Evolutionary conservation across 768 basidiomycete genomes (phyloP).

Genomic region (Boletus rubroflammeus): DNA sequence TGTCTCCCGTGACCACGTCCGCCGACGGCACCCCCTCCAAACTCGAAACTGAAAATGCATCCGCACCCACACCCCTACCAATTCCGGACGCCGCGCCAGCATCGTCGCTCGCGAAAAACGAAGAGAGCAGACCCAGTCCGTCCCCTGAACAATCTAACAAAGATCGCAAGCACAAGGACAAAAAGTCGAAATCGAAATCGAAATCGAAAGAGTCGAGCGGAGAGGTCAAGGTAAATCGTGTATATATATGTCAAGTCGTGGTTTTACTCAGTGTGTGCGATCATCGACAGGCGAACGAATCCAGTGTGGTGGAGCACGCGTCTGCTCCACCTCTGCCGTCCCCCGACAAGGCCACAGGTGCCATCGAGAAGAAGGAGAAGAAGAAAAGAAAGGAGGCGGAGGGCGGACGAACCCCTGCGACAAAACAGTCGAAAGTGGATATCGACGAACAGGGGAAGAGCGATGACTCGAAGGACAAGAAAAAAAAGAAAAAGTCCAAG

Average conservation of each 20-base stretch:
- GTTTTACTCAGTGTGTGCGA: slow-evolving; percentile 7
- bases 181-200: slow-evolving; percentile 13
- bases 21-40: slow-evolving; percentile 5
- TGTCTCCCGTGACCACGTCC: slow-evolving; percentile 40
- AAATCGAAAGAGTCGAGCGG: slow-evolving; percentile 5
- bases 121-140: neutral
- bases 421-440: neutral
- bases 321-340: neutral
- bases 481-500: slow-evolving; percentile 21
- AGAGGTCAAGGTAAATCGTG: slow-evolving; percentile 13
- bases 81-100: neutral
- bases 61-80: neutral
- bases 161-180: slow-evolving; percentile 19
- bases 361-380: slow-evolving; percentile 10
- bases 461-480: slow-evolving; percentile 12
- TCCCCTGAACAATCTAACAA: slow-evolving; percentile 15
- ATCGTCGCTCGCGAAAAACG: slow-evolving; percentile 1
- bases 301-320: neutral
- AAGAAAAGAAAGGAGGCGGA: slow-evolving; percentile 14
- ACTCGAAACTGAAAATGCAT: neutral
- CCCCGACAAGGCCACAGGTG: neutral
- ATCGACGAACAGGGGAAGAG: neutral
- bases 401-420: neutral
- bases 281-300: slow-evolving; percentile 4
- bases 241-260: neutral